Evolutionary conservation across 305 asterid species (phyloP), one percentile per base, ranked within the genome.

Genomic region (Solanum hybrid): DNA sequence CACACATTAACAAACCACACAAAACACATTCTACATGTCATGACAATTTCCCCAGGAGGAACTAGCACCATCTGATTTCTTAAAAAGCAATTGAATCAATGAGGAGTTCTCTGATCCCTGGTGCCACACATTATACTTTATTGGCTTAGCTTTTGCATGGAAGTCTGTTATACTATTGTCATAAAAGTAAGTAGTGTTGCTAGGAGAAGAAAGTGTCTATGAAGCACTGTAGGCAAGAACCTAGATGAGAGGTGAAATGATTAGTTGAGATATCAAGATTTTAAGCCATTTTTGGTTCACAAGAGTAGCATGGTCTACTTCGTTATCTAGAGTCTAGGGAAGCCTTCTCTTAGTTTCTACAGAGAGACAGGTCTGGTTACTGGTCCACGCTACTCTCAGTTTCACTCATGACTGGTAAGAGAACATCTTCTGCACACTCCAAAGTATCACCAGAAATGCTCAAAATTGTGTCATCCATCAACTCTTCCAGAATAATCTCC

Each of bases 391-490:
- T 88, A 69, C 87, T 91, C 56, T 88, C 92, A 51, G 60, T 89
- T 90, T 90, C 91, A 37, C 32, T 17, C 42, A 87, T 93, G 38
- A 85, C 89, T 88, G 79, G 91, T 46, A 87, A 86, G 88, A 73
- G 79, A 60, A 87, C 85, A 79, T 60, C 79, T 90, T 79, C 85
- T 79, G 85, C 76, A 56, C 75, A 20, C 76, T 89, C 92, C 37
- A 90, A 84, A 75, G 78, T 37, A 89, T 85, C 94, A 90, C 89
- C 88, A 38, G 86, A 86, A 60, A 92, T 90, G 93, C 93, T 91
- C 85, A 91, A 89, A 36, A 95, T 60, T 10, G 87, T 80, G 72
- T 98, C 98, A 35, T 96, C 97, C 22, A 98, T 90, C 93, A 97
- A 86, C 82, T 96, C 95, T 64, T 88, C 90, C 64, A 97, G 91